phyloP scores from a whole-genome alignment of 306 rosid species.

The Quercus glauca region DNA sequence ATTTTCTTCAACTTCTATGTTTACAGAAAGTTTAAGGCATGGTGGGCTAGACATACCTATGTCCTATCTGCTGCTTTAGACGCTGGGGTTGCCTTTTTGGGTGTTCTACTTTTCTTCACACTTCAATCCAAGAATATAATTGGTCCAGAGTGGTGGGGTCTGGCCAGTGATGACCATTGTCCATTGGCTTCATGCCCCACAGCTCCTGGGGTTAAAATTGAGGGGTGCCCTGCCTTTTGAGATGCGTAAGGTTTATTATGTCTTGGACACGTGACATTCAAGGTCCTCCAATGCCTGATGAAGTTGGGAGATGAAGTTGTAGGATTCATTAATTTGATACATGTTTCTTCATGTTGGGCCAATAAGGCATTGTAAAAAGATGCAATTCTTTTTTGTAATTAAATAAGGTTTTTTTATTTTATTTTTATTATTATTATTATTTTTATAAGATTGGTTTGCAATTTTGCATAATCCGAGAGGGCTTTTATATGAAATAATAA shows the following conservation, averaged over 20 bases:
- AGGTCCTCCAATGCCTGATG: neutral
- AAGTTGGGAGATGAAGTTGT: neutral
- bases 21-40: conserved; percentile 33
- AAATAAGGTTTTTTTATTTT: neutral
- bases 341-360: neutral
- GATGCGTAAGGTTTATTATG: too few relatives aligned
- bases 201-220: conserved; percentile 46
- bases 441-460: neutral
- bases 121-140: conserved; percentile 36
- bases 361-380: neutral
- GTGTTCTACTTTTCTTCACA: conserved; percentile 43
- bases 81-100: conserved; percentile 67
- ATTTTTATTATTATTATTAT: too few relatives aligned
- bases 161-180: conserved; percentile 45
- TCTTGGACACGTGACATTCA: too few relatives aligned
- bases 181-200: conserved; percentile 63
- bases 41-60: conserved; percentile 81
- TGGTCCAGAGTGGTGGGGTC: conserved; percentile 77
- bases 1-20: conserved; percentile 64
- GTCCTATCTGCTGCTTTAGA: conserved; percentile 70
- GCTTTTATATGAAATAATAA: too few relatives aligned
- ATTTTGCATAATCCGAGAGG: too few relatives aligned
- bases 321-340: neutral
- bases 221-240: conserved; percentile 54
- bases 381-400: neutral